These are phyloP conservation scores for Globisporangium heterothallicum DNA, from an alignment of 352 stramenopile genomes.

Conservation along the genomic window DNA sequence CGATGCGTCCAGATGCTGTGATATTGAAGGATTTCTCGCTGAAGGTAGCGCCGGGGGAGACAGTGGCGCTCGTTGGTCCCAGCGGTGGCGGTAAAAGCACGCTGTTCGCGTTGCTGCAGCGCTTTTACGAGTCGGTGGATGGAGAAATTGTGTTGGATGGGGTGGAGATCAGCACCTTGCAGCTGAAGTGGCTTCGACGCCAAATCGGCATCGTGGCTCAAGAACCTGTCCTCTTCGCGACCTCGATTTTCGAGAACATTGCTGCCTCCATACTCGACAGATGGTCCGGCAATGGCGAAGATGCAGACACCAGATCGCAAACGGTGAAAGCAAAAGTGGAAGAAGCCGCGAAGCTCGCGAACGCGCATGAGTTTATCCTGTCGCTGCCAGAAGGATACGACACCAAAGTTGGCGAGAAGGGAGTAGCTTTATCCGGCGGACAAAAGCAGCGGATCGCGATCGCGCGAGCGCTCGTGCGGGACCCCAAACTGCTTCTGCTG, in stretches of 20 bases:
- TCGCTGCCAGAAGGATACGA: constrained; percentile 81
- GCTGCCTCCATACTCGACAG: no score
- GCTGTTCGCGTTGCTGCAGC: constrained; percentile 68
- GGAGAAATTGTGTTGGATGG: constrained; percentile 81
- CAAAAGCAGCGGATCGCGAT: constrained; percentile 32
- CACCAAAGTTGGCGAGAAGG: constrained; percentile 29
- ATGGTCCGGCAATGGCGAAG: no score
- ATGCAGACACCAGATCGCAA: no score
- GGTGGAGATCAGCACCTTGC: constrained; percentile 62
- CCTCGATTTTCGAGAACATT: constrained; percentile 89
- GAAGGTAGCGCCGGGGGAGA: constrained; percentile 51
- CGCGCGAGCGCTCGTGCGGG: constrained; percentile 18
- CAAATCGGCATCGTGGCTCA: constrained; percentile 78
- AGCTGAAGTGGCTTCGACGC: constrained; percentile 62
- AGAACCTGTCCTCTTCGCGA: constrained; percentile 86
- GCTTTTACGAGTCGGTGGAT: constrained; percentile 68
- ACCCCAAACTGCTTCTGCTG: constrained; percentile 22
- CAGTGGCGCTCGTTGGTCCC: constrained; percentile 86
- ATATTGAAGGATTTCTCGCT: constrained; percentile 85
- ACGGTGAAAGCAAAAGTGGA: neutral
- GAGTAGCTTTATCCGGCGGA: constrained; percentile 26
- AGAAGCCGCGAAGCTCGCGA: constrained; percentile 16
- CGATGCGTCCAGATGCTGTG: constrained; percentile 38
- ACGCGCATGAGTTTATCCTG: constrained; percentile 53
- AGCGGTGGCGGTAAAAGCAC: constrained; percentile 87